A percentile compares a stretch with the other conserved stretches of the same genome.
Evolutionary conservation across 1,284 basidiomycete genomes (phyloP).

Genomic region (Cryptococcus sp.): DNA sequence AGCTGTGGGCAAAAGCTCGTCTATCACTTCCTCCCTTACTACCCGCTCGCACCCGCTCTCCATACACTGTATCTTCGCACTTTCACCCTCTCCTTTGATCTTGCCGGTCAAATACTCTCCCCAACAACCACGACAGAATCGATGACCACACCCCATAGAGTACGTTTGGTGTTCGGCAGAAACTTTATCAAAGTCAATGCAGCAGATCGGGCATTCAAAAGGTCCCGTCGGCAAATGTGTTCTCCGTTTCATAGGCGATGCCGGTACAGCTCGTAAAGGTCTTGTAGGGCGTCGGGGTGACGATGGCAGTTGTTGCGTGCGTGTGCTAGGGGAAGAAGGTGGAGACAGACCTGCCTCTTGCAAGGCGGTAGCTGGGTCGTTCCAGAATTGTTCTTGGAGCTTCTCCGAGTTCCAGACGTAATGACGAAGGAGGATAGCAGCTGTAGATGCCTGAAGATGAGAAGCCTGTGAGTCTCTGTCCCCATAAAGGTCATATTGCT

Average conservation of each 20-base stretch:
- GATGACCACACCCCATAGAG: conserved; percentile 73
- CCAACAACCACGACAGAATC: conserved; percentile 88
- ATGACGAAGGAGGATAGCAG: conserved; percentile 78
- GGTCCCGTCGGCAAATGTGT: conserved; percentile 54
- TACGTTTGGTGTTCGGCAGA: conserved; percentile 61
- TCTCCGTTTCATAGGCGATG: conserved; percentile 56
- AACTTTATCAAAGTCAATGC: conserved; percentile 63
- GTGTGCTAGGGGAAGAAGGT: conserved; percentile 42
- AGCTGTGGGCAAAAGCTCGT: conserved; percentile 52
- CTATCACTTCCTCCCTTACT: conserved; percentile 59
- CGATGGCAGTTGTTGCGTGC: conserved; percentile 40
- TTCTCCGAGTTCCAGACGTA: conserved; percentile 95
- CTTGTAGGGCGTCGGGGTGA: conserved; percentile 33
- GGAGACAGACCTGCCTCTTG: conserved; percentile 66
- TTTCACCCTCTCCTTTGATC: conserved; percentile 87
- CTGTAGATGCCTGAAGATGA: conserved; percentile 54
- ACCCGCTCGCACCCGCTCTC: conserved; percentile 80
- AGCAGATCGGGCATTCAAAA: conserved; percentile 89
- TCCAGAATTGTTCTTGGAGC: conserved; percentile 94
- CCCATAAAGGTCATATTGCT: not conserved
- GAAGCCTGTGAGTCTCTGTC: not conserved
- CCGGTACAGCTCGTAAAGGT: conserved; percentile 32
- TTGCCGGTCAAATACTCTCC: conserved; percentile 78
- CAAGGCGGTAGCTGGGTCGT: conserved; percentile 70
- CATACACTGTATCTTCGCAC: conserved; percentile 84